Evolutionary conservation across 2,329 filamentous ascomycete species (phyloP), one percentile per base, ranked within the genome.

Genomic region (Ophiocordyceps australis): DNA sequence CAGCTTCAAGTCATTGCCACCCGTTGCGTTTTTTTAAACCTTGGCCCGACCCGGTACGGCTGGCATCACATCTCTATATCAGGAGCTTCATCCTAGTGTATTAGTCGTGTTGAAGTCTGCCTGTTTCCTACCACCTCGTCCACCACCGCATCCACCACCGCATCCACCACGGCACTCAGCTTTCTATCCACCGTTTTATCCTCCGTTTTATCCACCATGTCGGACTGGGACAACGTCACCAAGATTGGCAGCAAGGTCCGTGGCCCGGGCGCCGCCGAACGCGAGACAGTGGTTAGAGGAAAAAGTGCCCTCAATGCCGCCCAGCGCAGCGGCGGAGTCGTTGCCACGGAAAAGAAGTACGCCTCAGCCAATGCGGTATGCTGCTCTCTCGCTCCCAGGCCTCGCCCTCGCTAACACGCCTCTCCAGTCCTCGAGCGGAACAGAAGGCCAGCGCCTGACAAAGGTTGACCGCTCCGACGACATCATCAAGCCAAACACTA

Each of bases 391-490:
- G 10, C 5, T 10, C n/a, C 17, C 15, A 13, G 14, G 13, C 12
- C 18, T 4, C 9, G 12, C 17, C 16, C n/a, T 9, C 19, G 9
- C 9, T 14, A 14, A 14, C 26, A 15, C 6, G n/a, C 10, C 14
- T 15, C 10, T 16, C 26, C 20, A 53, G 50, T 17, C 33, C 12
- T 35, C 38, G 12, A 31, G 35, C 14, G 34, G 38, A 27, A 40
- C 41, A 38, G 86, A 95, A 57, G 89, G 89, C 41, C 89, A 98
- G 59, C 85, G 81, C 49, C 66, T 95, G 37, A 95, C 89, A 39
- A 94, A 95, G 64, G 85, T 98, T 53, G 89, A 95, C 65, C 85
- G 86, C 40, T 75, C 74, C 49, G 85, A 95, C 62, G 89, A 94
- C 50, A 93, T 94, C 57, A 76, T 95, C 57, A 93, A 93, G 62